Percentiles rank a stretch among this genome's conserved stretches.
phyloP scores from a whole-genome alignment of 176 grass and related monocot species.

The Oryza meyeriana region DNA sequence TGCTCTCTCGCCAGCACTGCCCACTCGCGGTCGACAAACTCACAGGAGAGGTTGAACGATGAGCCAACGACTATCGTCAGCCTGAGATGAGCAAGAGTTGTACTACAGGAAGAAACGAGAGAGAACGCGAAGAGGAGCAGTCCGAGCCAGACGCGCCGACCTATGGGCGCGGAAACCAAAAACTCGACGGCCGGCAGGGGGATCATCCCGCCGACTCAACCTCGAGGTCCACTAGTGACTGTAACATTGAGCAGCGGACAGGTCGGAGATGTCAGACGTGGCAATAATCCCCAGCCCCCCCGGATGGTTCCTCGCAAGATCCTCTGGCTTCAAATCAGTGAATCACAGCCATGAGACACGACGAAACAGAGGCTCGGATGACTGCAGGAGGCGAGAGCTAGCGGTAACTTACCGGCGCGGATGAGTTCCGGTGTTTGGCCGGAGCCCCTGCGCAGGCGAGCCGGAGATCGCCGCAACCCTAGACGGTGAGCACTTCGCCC shows the following conservation, averaged over 20 bases:
- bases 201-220: constrained; percentile 38
- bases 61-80: no score
- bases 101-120: no score
- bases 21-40: no score
- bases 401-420: constrained; percentile 44
- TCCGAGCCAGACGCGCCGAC: no score
- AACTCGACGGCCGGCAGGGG: constrained; percentile 56
- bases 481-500: background rate
- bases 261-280: constrained; percentile 61
- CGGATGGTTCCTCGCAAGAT: constrained; percentile 61
- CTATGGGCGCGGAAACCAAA: no score
- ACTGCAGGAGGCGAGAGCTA: background rate
- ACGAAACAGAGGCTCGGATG: background rate
- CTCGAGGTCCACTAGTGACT: constrained; percentile 91
- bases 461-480: constrained; percentile 56
- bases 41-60: no score
- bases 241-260: constrained; percentile 92
- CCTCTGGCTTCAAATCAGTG: constrained; percentile 57
- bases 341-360: background rate
- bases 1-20: no score
- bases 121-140: no score
- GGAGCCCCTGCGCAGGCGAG: constrained; percentile 55
- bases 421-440: constrained; percentile 64
- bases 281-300: constrained; percentile 45
- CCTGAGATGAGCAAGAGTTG: no score